phyloP scores from a whole-genome alignment of 129 eudicot genomes.

The Cynara cardunculus region DNA sequence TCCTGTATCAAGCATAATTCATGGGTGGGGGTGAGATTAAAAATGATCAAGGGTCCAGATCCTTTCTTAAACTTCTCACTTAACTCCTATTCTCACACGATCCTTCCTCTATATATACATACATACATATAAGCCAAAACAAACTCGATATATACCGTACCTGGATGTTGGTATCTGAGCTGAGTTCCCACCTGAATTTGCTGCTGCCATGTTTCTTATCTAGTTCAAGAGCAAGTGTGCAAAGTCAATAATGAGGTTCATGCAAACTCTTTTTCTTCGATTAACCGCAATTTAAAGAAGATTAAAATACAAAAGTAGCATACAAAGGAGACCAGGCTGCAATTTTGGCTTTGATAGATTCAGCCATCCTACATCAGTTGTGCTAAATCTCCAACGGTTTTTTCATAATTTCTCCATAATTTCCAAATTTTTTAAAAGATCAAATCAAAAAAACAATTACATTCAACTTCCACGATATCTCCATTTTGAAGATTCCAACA shows the following conservation, averaged over 20 bases:
- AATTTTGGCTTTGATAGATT: neutral
- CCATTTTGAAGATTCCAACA: neutral
- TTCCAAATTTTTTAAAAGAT: too few species aligned
- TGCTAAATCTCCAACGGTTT: neutral
- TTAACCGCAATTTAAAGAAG: neutral
- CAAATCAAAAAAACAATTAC: neutral
- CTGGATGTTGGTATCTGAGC: conserved; percentile 59
- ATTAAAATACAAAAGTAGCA: neutral
- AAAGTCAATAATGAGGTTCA: conserved; percentile 2
- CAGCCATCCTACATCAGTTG: neutral
- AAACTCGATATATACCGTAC: conserved; percentile 28
- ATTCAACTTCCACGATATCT: neutral
- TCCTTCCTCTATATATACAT: too few species aligned
- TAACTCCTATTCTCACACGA: too few species aligned
- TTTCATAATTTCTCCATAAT: neutral
- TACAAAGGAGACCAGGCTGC: neutral
- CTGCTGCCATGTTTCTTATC: conserved; percentile 56
- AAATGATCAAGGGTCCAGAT: too few species aligned
- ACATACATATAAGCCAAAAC: neutral
- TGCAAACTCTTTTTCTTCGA: conserved; percentile 4
- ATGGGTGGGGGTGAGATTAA: too few species aligned
- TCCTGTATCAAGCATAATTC: too few species aligned
- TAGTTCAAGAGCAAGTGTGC: conserved; percentile 19
- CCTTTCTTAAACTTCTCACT: too few species aligned
- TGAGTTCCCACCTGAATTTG: conserved; percentile 45